Conservation (phyloP, 768 basidiomycete genomes). For the Calocybe cyanea region DNA sequence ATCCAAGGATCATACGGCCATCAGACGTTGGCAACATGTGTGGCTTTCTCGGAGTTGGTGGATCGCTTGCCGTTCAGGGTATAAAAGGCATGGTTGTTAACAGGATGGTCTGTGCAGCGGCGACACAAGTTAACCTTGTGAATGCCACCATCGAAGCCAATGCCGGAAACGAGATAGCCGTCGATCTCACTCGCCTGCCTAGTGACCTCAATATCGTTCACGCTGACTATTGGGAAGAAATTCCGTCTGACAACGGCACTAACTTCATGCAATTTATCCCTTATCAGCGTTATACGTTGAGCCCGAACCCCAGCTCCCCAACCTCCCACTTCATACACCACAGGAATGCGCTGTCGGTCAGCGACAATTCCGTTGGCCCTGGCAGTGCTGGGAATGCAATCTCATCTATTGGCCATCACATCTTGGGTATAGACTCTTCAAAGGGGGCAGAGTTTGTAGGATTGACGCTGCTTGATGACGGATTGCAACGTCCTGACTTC, state of each 20-base stretch:
- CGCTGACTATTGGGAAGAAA: conserved; percentile 8
- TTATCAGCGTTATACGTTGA: conserved; percentile 14
- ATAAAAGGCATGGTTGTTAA: background rate
- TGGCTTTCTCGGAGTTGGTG: conserved; percentile 13
- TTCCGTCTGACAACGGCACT: background rate
- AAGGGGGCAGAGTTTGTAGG: background rate
- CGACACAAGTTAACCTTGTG: conserved; percentile 19
- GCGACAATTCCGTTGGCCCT: background rate
- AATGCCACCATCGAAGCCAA: conserved; percentile 10
- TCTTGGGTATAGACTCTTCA: background rate
- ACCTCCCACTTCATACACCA: conserved; percentile 11
- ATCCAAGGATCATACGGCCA: background rate
- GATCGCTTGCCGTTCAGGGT: conserved; percentile 6
- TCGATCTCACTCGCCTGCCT: conserved; percentile 12
- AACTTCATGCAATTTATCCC: conserved; percentile 4
- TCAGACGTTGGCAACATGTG: conserved; percentile 7
- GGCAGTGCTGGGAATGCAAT: conserved; percentile 11
- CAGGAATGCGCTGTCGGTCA: background rate
- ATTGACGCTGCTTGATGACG: background rate
- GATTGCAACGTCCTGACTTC: background rate
- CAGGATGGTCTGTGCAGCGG: conserved; percentile 16
- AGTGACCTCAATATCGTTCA: conserved; percentile 14
- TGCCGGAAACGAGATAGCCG: background rate
- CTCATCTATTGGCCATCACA: background rate
- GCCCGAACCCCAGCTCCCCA: background rate